Base-by-base conservation (phyloP, 106 monocot genomes). In the Narthecium ossifragum region DNA sequence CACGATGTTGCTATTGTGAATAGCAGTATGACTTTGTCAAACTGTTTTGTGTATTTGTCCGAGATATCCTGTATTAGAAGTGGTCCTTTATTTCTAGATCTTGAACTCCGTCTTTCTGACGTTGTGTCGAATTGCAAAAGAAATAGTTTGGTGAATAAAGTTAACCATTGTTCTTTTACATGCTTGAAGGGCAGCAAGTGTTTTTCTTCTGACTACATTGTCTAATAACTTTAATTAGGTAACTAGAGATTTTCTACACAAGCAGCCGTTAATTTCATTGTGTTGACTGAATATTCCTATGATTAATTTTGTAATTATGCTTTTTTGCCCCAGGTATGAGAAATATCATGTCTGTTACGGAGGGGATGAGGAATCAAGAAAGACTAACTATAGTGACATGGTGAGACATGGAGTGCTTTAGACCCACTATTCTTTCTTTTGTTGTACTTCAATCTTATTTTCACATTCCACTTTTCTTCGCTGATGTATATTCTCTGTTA, bases 291-390 rank as follows among this genome's bases (percentile, higher is more conserved):
- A 7, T 20, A 41, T 2, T 17, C 26, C 26, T 14, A 43, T 25
- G 15, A 13, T 59, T 60, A 14, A 9, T 24, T 43, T 40, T 12
- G 4, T 25, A 15, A 26, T 18, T 36, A 15, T 17, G 1, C 20
- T 36, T 23, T 41, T 39, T 18, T 12, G 7, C 2, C 18, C 5
- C 11, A 81, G 80, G 71, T 81, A 81, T 60, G 80, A 81, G 61
- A 75, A 81, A 12, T 81, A 81, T 41, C 80, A 81, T 75, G 46
- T 47, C 26, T 66, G 63, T 47, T 81, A 31, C 59, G 75, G 80
- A 50, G 80, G 80, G 24, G 71, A 71, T 54, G 71, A 67, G 24
- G 71, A 75, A 34, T 10, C 70, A 51, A 75, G 80, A 58, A 81
- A 63, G 61, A 11, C 46, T 25, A 81, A 75, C 52, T 81, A 81